Conservation (phyloP, 495 filamentous ascomycete species). For the Chaetomium cochliodes region DNA sequence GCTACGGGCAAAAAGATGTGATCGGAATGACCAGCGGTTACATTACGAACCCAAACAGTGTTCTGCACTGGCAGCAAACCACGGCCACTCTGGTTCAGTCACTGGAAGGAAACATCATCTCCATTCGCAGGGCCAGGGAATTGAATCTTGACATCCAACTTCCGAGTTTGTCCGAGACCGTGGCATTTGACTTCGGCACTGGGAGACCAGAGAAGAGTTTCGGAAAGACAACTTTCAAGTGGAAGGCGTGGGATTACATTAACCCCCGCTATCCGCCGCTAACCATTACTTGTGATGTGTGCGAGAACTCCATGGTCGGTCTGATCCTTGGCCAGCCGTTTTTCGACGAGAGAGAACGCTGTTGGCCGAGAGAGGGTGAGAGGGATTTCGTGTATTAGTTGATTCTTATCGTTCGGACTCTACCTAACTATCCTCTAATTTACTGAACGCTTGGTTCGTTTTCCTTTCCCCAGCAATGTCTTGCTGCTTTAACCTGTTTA, state of each 20-base stretch:
- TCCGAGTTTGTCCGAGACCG: not conserved
- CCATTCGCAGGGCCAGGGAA: not conserved
- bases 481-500: no score
- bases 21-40: not conserved
- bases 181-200: conserved; percentile 3
- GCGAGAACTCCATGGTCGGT: not conserved
- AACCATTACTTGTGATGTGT: not conserved
- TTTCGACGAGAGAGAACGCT: not conserved
- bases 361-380: not conserved
- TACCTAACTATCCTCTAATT: no score
- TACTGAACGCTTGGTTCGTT: no score
- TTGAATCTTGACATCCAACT: not conserved
- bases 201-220: not conserved
- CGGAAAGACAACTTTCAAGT: not conserved
- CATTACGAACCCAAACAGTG: not conserved
- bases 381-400: not conserved
- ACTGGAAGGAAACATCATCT: conserved; percentile 1
- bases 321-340: not conserved
- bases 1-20: not conserved
- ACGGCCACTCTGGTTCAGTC: not conserved
- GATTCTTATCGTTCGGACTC: not conserved
- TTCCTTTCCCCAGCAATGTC: no score
- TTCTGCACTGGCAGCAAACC: not conserved
- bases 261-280: not conserved
- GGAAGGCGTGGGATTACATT: not conserved